These are phyloP conservation scores for Fusarium sacchari DNA, from an alignment of 2,329 filamentous ascomycete species.

Conservation along the genomic window DNA sequence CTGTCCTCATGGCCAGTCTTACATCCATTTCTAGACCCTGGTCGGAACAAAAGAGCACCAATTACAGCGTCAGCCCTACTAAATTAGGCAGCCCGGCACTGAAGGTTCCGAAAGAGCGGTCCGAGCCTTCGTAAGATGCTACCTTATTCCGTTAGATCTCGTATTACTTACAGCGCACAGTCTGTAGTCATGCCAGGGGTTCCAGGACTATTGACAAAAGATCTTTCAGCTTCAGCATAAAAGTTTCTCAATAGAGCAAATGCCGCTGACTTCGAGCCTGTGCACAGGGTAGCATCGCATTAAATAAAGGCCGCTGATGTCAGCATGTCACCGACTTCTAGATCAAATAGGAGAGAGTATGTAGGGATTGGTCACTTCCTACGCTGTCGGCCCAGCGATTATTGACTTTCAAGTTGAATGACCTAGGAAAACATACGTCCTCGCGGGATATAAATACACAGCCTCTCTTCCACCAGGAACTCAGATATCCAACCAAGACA, in stretches of 20 bases:
- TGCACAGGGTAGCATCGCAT: background rate
- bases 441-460: background rate
- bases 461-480: background rate
- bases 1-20: no score
- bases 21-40: no score
- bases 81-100: background rate
- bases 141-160: background rate
- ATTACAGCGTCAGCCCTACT: background rate
- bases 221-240: background rate
- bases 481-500: no score
- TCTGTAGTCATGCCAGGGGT: background rate
- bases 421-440: background rate
- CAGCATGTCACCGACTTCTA: background rate
- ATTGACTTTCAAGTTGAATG: fast-evolving
- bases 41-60: background rate
- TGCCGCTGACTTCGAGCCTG: background rate
- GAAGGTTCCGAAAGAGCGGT: background rate
- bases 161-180: background rate
- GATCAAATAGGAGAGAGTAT: background rate
- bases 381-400: background rate
- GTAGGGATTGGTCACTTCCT: no score
- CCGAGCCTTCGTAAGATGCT: background rate
- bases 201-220: background rate
- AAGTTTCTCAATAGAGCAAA: background rate
- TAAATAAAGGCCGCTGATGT: background rate